These are phyloP conservation scores for Discostella pseudostelligera DNA, from an alignment of 108 stramenopile genomes.

Conservation along the genomic window DNA sequence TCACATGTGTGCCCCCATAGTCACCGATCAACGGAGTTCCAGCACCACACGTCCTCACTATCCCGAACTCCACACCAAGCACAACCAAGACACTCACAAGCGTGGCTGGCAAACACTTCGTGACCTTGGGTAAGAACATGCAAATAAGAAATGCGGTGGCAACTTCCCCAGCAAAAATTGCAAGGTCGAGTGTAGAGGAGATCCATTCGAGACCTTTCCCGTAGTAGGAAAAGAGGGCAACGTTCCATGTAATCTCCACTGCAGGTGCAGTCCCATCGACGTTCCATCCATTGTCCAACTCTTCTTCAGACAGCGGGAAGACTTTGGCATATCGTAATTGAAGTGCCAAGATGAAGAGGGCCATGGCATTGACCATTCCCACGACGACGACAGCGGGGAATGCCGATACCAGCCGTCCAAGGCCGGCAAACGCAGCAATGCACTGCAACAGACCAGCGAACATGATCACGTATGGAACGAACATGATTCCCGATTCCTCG, in stretches of 20 bases:
- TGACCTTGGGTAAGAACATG: constrained; percentile 35
- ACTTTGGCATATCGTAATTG: constrained; percentile 53
- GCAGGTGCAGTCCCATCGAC: constrained; percentile 17
- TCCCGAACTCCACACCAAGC: constrained; percentile 27
- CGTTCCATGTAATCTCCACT: constrained; percentile 24
- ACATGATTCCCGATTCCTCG: constrained; percentile 44
- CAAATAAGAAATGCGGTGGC: constrained; percentile 16
- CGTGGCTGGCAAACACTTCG: constrained; percentile 41
- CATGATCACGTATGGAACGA: constrained; percentile 48
- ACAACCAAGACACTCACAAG: constrained; percentile 30
- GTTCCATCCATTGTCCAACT: constrained; percentile 10
- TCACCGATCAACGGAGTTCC: constrained; percentile 43
- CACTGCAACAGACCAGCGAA: constrained; percentile 53
- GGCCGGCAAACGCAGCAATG: constrained; percentile 37
- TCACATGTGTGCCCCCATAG: constrained; percentile 44
- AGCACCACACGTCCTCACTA: constrained; percentile 38
- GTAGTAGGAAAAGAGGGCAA: constrained; percentile 32
- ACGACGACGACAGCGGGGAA: constrained; percentile 55
- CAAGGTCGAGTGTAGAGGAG: constrained; percentile 20
- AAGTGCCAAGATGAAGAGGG: constrained; percentile 39
- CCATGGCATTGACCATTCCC: constrained; percentile 64
- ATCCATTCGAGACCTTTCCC: constrained; percentile 43
- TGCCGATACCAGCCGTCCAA: constrained; percentile 36
- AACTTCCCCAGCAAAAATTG: constrained; percentile 24
- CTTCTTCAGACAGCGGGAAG: constrained; percentile 24